Evolutionary conservation across 2,329 filamentous ascomycete genomes (phyloP).

Genomic region (Colletotrichum siamense): DNA sequence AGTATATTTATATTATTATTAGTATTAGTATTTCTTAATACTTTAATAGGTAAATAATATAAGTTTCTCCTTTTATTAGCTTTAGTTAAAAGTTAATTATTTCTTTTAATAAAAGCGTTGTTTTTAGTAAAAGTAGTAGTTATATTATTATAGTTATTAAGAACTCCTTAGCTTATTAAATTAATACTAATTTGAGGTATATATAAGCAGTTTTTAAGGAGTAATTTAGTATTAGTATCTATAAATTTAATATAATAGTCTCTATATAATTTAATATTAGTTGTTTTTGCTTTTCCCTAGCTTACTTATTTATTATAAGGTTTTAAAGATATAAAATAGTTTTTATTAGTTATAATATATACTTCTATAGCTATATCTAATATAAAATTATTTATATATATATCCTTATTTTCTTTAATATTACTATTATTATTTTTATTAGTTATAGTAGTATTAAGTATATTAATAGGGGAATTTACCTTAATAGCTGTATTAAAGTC

Average conservation of each 20-base stretch:
- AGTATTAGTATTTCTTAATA: no score
- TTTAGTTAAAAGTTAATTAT: no score
- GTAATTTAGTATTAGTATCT: background rate
- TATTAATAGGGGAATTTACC: background rate
- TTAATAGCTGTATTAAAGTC: background rate
- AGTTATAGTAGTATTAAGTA: background rate
- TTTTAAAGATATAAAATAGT: background rate
- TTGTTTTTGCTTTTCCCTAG: no score
- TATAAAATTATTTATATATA: background rate
- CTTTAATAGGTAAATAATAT: no score
- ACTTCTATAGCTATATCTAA: background rate
- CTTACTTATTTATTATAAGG: no score
- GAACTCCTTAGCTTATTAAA: no score
- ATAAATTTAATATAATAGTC: background rate
- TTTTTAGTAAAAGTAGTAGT: background rate
- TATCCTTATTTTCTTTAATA: background rate
- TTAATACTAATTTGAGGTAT: no score
- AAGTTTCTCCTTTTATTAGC: no score
- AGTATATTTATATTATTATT: no score
- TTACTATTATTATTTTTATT: background rate
- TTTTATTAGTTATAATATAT: background rate
- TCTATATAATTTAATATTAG: no score
- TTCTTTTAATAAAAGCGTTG: no score
- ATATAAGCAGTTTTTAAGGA: background rate
- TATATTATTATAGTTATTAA: no score